phyloP scores from a whole-genome alignment of 2,329 filamentous ascomycete species.

The Fusarium pseudoanthophilum region DNA sequence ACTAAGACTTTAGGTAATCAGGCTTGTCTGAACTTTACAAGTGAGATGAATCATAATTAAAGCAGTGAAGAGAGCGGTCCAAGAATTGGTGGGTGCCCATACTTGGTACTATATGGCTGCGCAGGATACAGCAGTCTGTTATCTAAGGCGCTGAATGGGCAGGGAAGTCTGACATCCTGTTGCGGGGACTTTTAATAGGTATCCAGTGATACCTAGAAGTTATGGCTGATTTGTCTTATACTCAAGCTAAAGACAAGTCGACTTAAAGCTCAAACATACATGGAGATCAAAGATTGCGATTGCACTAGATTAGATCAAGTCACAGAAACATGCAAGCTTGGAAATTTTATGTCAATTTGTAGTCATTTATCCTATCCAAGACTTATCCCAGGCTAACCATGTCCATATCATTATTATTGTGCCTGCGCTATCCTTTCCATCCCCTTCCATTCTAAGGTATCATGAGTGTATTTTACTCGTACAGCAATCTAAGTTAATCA shows the following conservation, averaged over 20 bases:
- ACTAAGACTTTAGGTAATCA: neutral
- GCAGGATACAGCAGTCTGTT: no score
- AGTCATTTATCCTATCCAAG: constrained; percentile 23
- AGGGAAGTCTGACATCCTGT: neutral
- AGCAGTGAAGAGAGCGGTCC: neutral
- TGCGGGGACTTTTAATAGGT: neutral
- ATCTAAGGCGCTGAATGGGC: neutral
- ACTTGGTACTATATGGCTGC: no score
- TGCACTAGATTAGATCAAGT: neutral
- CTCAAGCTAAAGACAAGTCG: neutral
- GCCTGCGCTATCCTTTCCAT: neutral
- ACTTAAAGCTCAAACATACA: neutral
- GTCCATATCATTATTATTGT: constrained; percentile 23
- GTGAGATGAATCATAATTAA: neutral
- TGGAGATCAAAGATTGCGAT: no score
- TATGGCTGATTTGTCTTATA: neutral
- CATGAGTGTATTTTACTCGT: neutral
- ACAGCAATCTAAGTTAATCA: neutral
- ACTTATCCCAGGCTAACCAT: constrained; percentile 9
- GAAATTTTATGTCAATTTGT: constrained; percentile 2
- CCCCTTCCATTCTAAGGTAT: neutral
- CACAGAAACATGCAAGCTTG: neutral
- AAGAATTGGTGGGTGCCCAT: neutral
- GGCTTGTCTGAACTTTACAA: neutral
- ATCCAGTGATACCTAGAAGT: neutral